Base-by-base conservation (phyloP, 2,329 filamentous ascomycete species). In the Diaporthe sp. region DNA sequence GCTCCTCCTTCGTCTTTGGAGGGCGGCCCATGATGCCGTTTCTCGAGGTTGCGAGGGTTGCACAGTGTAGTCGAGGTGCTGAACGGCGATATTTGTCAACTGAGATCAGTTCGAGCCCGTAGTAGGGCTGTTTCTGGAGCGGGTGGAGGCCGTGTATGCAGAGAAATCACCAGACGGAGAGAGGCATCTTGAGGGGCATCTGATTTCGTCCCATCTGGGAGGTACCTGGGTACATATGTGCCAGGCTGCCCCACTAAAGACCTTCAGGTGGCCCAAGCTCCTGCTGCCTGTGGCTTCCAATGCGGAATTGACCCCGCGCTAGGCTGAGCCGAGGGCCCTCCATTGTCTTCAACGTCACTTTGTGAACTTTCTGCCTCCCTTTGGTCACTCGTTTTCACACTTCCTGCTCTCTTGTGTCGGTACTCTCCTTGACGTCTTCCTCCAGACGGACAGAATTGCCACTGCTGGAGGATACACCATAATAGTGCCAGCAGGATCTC, bases 241-340 rank as follows among this genome's bases (percentile, higher is more conserved):
- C 42, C 13, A 42, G n/a, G 47, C 2, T 25, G 47, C 70, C 47
- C 70, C 70, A 64, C 58, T 45, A 25, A 40, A 52, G 42, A 12
- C 30, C 12, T 50, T 15, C 12, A 42, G 22, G 52, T 69, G 76
- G 77, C 73, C 75, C 77, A 76, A 78, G 76, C 75, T 77, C 71
- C 75, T 55, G 50, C 45, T 28, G 50, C 33, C 42, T 35, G n/a
- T 42, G n/a, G 12, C n/a, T 13, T 25, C 13, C 38, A 66, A 25
- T 9, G 50, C 42, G 71, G 58, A 57, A 72, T 67, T 33, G n/a
- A n/a, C 33, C 58, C 58, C 42, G 45, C 71, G 13, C 57, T 50
- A 64, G 42, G 55, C 40, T 61, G 69, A 71, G n/a, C 38, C 69
- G 38, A 71, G 25, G 12, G 13, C 22, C 33, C 52, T 68, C 35